Conservation (phyloP, 768 basidiomycete genomes). For the Trametopsis cervina region DNA sequence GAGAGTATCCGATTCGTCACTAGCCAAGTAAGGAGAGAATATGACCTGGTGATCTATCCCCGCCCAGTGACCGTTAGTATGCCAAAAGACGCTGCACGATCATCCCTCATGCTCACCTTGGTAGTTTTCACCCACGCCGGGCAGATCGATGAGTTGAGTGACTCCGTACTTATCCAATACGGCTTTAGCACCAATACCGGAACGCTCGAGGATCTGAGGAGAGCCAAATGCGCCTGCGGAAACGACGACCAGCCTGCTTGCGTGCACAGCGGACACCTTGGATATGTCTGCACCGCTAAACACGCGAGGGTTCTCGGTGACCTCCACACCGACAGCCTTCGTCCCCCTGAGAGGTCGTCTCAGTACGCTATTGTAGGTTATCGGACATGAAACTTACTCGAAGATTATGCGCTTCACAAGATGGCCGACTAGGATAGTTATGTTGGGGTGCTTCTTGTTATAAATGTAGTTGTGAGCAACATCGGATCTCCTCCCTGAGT, state of each 20-base stretch:
- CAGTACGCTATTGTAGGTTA: not conserved
- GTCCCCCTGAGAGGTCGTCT: slow-evolving; percentile 19
- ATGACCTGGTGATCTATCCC: slow-evolving; percentile 26
- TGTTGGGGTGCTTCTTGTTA: slow-evolving; percentile 15
- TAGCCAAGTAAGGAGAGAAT: slow-evolving; percentile 31
- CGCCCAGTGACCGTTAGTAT: not conserved
- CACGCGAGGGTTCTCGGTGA: slow-evolving; percentile 22
- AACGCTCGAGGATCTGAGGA: slow-evolving; percentile 50
- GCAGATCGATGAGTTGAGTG: slow-evolving; percentile 28
- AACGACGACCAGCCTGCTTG: slow-evolving; percentile 31
- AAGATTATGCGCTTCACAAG: slow-evolving; percentile 32
- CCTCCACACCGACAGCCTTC: slow-evolving; percentile 36
- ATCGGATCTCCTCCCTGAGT: slow-evolving; percentile 54
- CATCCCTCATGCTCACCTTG: slow-evolving; percentile 23
- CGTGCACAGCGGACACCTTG: slow-evolving; percentile 19
- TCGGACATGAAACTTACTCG: slow-evolving; percentile 20
- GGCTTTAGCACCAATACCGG: slow-evolving; percentile 33
- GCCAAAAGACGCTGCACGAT: not conserved
- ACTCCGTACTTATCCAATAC: slow-evolving; percentile 27
- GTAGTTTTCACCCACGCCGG: slow-evolving; percentile 38
- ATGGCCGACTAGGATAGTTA: slow-evolving; percentile 27
- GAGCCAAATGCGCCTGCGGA: slow-evolving; percentile 37
- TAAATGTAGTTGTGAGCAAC: slow-evolving; percentile 38
- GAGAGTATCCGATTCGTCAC: slow-evolving; percentile 41
- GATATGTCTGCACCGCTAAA: slow-evolving; percentile 9